Evolutionary conservation across 164 flowering plant genomes (phyloP).

Genomic region (Tetracentron sinense): DNA sequence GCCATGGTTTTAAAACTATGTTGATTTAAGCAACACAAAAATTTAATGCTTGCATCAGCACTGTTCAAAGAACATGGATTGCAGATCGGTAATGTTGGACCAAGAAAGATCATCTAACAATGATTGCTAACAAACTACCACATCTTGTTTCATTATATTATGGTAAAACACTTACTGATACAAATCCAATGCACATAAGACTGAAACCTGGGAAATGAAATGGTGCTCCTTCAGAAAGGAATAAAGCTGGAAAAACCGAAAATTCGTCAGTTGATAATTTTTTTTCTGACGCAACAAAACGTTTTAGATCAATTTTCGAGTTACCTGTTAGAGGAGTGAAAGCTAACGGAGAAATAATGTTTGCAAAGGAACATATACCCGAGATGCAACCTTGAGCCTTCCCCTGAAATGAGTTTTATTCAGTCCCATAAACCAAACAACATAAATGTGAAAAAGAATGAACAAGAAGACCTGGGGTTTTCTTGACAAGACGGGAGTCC

Average conservation of each 20-base stretch:
- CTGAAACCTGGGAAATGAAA: slow-evolving; percentile 56
- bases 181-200: slow-evolving; percentile 50
- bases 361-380: slow-evolving; percentile 72
- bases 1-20: neutral
- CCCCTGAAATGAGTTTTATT: slow-evolving; percentile 46
- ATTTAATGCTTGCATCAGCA: neutral
- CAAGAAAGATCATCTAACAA: neutral
- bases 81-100: too few relatives aligned
- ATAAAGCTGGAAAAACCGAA: slow-evolving; percentile 33
- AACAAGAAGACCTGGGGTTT: neutral
- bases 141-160: neutral
- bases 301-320: neutral
- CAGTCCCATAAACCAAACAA: neutral
- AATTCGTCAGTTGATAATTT: slow-evolving; percentile 8
- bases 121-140: neutral
- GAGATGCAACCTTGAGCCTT: slow-evolving; percentile 93
- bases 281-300: neutral
- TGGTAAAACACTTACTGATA: slow-evolving; percentile 41
- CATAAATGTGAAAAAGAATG: neutral
- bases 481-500: neutral
- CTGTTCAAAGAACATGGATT: neutral
- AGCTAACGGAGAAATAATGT: slow-evolving; percentile 63
- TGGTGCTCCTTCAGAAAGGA: slow-evolving; percentile 46
- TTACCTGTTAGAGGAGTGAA: slow-evolving; percentile 88
- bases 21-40: neutral